A percentile compares a stretch with the other conserved stretches of the same genome.
Conservation (phyloP, 1,284 basidiomycete species). For the Ceratobasidium sp. region DNA sequence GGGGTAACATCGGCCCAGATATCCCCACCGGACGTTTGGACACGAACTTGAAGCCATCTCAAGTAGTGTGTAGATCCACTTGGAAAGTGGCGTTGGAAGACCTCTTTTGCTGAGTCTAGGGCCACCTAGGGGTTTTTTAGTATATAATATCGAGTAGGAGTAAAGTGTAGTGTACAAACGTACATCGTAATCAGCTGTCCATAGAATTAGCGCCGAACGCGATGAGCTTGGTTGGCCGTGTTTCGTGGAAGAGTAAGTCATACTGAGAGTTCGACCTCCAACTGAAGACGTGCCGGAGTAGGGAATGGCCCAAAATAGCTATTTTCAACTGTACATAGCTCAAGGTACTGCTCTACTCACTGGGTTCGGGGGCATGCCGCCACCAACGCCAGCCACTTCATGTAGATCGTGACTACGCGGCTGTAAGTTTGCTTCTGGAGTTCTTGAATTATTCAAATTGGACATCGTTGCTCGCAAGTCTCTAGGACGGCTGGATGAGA, state of each 20-base stretch:
- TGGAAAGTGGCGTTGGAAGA: slow-evolving; percentile 30
- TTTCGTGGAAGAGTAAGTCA: slow-evolving; percentile 25
- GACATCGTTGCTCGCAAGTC: too few species aligned
- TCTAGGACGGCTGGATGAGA: background rate
- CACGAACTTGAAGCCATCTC: slow-evolving; percentile 28
- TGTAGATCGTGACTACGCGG: too few species aligned
- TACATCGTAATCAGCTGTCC: slow-evolving; percentile 35
- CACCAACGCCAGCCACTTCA: too few species aligned
- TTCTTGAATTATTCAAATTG: too few species aligned
- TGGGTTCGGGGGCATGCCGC: too few species aligned
- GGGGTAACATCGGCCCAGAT: slow-evolving; percentile 39
- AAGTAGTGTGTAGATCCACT: slow-evolving; percentile 15
- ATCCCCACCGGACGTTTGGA: slow-evolving; percentile 33
- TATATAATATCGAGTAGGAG: background rate
- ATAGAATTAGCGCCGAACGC: slow-evolving; percentile 33
- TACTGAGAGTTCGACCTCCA: slow-evolving; percentile 22
- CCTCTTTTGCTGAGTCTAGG: slow-evolving; percentile 13
- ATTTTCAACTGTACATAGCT: too few species aligned
- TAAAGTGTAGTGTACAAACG: background rate
- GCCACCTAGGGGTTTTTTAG: slow-evolving; percentile 7
- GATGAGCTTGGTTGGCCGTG: slow-evolving; percentile 6
- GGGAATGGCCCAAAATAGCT: too few species aligned
- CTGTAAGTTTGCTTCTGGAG: too few species aligned
- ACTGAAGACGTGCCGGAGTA: slow-evolving; percentile 10
- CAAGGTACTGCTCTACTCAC: too few species aligned